Evolutionary conservation across 2,329 filamentous ascomycete species (phyloP).

Genomic region (Clarireedia sp.): DNA sequence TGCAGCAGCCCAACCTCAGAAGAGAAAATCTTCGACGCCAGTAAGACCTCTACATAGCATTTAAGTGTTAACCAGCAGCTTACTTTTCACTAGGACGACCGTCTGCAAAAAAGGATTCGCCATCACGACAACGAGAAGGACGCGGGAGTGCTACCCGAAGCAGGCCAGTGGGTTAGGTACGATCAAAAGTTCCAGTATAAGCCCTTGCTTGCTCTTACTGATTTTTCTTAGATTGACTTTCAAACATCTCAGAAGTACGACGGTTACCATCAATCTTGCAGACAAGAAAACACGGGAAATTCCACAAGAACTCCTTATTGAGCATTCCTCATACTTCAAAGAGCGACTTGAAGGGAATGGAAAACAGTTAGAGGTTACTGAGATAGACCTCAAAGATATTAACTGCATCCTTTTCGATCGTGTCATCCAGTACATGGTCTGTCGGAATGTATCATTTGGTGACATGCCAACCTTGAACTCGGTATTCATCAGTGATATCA

Average conservation of each 20-base stretch:
- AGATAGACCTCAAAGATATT: neutral
- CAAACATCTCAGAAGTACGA: too few relatives aligned
- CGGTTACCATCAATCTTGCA: neutral
- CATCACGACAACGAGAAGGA: neutral
- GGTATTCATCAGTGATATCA: neutral
- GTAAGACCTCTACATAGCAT: neutral
- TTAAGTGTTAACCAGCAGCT: too few relatives aligned
- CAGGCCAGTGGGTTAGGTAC: neutral
- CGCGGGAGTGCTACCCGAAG: neutral
- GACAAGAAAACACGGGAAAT: neutral
- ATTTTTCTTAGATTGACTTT: too few relatives aligned
- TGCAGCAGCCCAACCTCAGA: neutral
- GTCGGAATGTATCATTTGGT: neutral
- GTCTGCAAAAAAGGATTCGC: neutral
- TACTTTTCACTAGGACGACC: neutral
- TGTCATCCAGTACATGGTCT: slow-evolving; percentile 6
- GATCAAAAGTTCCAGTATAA: neutral
- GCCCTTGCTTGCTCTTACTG: too few relatives aligned
- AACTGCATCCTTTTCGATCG: slow-evolving; percentile 4
- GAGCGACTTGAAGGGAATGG: neutral
- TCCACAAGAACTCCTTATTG: neutral
- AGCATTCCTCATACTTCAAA: slow-evolving; percentile 1
- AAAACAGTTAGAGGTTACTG: neutral
- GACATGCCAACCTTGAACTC: neutral
- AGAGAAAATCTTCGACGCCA: neutral